Evolutionary conservation across 1,284 basidiomycete genomes (phyloP).

Genomic region (Cryptococcus amylolentus): DNA sequence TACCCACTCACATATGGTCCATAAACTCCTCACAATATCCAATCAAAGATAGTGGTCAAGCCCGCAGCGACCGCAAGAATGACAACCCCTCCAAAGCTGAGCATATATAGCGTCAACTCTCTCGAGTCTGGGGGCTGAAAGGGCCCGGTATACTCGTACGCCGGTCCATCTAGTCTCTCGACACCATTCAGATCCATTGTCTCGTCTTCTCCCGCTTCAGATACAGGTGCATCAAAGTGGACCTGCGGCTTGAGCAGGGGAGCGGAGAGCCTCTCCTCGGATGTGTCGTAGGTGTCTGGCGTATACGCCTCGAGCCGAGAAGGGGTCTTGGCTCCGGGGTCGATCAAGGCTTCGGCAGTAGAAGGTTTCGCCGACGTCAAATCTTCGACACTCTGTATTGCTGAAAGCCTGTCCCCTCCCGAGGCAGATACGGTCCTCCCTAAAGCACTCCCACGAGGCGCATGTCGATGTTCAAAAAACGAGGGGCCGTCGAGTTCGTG

Average conservation of each 20-base stretch:
- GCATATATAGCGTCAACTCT: conserved; percentile 29
- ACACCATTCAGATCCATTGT: background rate
- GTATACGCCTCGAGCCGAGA: background rate
- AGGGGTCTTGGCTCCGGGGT: background rate
- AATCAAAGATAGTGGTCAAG: conserved; percentile 42
- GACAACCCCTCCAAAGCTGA: conserved; percentile 24
- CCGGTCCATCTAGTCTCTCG: conserved; percentile 3
- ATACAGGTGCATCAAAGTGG: background rate
- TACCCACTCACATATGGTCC: background rate
- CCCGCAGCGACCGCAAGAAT: conserved; percentile 34
- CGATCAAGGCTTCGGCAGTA: conserved; percentile 1
- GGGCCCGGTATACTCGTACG: conserved; percentile 14
- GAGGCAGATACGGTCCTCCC: background rate
- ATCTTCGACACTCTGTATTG: conserved; percentile 6
- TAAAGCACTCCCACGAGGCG: background rate
- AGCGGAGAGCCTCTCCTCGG: background rate
- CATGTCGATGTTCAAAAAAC: background rate
- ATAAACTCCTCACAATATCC: conserved; percentile 30
- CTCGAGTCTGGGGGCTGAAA: conserved; percentile 33
- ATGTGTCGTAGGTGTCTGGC: background rate
- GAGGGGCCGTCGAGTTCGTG: conserved; percentile 1
- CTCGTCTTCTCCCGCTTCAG: background rate
- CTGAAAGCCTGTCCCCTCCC: background rate
- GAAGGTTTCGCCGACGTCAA: background rate
- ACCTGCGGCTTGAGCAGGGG: background rate